Percentiles rank a stretch among this genome's conserved stretches.
Evolutionary conservation across 2,329 filamentous ascomycete species (phyloP).

Genomic region (Sarocladium brachiariae): DNA sequence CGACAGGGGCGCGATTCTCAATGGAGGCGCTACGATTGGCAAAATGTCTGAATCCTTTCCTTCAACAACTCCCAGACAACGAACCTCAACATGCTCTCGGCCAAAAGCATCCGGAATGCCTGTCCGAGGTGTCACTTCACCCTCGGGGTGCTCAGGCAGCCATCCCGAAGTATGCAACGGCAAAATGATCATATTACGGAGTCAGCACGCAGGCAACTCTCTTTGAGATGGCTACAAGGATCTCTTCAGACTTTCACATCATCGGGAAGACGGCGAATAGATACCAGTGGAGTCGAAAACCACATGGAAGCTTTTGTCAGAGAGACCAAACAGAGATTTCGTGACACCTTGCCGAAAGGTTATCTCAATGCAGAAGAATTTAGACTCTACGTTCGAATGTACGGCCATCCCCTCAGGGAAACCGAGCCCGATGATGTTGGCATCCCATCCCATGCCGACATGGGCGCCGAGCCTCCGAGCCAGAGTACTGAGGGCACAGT

Average conservation of each 20-base stretch:
- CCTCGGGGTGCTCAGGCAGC: slow-evolving; percentile 9
- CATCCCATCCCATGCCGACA: slow-evolving; percentile 34
- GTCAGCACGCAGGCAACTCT: background rate
- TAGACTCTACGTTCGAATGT: slow-evolving; percentile 69
- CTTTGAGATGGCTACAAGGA: background rate
- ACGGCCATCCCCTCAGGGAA: slow-evolving; percentile 64
- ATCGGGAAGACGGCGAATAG: slow-evolving; percentile 20
- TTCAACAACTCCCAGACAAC: background rate
- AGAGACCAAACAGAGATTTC: slow-evolving; percentile 66
- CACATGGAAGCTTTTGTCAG: slow-evolving; percentile 57
- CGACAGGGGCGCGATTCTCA: slow-evolving; percentile 11
- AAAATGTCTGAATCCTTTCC: background rate
- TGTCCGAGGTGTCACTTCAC: slow-evolving; percentile 21
- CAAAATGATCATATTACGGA: background rate
- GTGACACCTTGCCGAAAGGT: slow-evolving; percentile 66
- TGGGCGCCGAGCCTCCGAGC: slow-evolving; percentile 19
- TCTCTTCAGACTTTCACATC: background rate
- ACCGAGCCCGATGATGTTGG: slow-evolving; percentile 54
- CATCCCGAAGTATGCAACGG: slow-evolving; percentile 10
- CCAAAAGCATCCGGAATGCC: slow-evolving; percentile 26
- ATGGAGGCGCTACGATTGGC: slow-evolving; percentile 2
- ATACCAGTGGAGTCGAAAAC: slow-evolving; percentile 1
- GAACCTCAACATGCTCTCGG: slow-evolving; percentile 27
- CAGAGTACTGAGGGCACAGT: slow-evolving; percentile 34
- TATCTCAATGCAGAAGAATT: slow-evolving; percentile 66